Conservation (phyloP, 179 eudicot genomes). For the Camellia oleifera region DNA sequence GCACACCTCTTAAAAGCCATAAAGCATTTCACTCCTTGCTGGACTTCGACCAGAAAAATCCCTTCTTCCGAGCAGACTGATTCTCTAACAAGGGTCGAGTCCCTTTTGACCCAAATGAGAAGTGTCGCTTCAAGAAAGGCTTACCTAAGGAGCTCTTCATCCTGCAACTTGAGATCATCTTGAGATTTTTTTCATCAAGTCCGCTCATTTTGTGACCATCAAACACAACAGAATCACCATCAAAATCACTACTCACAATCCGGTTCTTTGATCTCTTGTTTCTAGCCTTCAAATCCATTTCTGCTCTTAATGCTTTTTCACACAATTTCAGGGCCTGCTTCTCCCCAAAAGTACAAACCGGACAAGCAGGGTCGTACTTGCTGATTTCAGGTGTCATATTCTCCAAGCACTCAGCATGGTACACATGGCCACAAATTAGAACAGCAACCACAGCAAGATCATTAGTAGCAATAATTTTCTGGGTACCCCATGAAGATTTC, state of each 20-base stretch:
- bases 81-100: conserved; percentile 23
- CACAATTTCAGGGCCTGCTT: conserved; percentile 56
- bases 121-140: conserved; percentile 51
- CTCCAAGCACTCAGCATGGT: conserved; percentile 78
- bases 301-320: conserved; percentile 59
- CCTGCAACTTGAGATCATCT: conserved; percentile 36
- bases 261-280: conserved; percentile 60
- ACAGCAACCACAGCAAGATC: conserved; percentile 66
- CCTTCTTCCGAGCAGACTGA: conserved; percentile 32
- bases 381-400: conserved; percentile 63
- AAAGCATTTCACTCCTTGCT: conserved; percentile 33
- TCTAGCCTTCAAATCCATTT: conserved; percentile 53
- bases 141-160: conserved; percentile 33
- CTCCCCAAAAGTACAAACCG: conserved; percentile 78
- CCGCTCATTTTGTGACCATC: conserved; percentile 32
- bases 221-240: conserved; percentile 29
- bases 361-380: conserved; percentile 79
- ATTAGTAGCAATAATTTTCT: conserved; percentile 38
- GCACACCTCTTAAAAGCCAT: conserved; percentile 20
- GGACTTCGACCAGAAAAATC: conserved; percentile 58
- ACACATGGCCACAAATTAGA: conserved; percentile 65
- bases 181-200: conserved; percentile 29
- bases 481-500: conserved; percentile 44
- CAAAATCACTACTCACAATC: conserved; percentile 52
- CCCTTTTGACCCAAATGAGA: conserved; percentile 48